Evolutionary conservation across 805 yeast species (phyloP).

Genomic region (Peterozyma toletana): DNA sequence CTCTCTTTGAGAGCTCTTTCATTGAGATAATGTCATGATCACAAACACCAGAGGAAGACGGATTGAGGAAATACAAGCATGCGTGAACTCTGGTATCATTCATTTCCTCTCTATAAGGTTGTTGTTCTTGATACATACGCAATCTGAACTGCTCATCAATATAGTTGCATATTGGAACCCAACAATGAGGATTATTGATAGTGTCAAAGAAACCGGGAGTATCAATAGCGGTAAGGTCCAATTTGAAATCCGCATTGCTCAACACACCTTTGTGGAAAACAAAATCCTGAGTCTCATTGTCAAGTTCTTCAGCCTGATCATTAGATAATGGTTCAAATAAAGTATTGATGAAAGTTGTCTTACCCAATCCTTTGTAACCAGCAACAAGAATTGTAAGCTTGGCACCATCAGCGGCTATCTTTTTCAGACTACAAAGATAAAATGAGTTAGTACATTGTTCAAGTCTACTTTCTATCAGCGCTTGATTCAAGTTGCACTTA

Average conservation of each 20-base stretch:
- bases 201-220: conserved; percentile 74
- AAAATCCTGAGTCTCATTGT: conserved; percentile 26
- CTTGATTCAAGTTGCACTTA: background rate
- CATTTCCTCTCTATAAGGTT: conserved; percentile 49
- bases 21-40: conserved; percentile 68
- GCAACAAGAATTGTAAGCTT: conserved; percentile 75
- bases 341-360: conserved; percentile 75
- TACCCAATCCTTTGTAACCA: conserved; percentile 89
- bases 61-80: conserved; percentile 76
- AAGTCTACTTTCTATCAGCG: background rate
- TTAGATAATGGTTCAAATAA: conserved; percentile 42
- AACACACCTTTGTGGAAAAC: conserved; percentile 38
- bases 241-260: conserved; percentile 49
- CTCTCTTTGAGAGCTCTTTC: conserved; percentile 63
- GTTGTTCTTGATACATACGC: conserved; percentile 70
- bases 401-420: conserved; percentile 68
- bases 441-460: background rate
- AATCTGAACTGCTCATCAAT: conserved; percentile 69
- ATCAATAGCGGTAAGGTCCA: conserved; percentile 60
- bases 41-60: conserved; percentile 53
- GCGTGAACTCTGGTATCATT: conserved; percentile 73
- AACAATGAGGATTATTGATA: conserved; percentile 56
- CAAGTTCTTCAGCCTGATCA: conserved; percentile 23
- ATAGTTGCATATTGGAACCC: conserved; percentile 63
- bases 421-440: conserved; percentile 43